These are phyloP conservation scores for Metschnikowia bowlesiae DNA, from an alignment of 805 yeast genomes.

Conservation along the genomic window DNA sequence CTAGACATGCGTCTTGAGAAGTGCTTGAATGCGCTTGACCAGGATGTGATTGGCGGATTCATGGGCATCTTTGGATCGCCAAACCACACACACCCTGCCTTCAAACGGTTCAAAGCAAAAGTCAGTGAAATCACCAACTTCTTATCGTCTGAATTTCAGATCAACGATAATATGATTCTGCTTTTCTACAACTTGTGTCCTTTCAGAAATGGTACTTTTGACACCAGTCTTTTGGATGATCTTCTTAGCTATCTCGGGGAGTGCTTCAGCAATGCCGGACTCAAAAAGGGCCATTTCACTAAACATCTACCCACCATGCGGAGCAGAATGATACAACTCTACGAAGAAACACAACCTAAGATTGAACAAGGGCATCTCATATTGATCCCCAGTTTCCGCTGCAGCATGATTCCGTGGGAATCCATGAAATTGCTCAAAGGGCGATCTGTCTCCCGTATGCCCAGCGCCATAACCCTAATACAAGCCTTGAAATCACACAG, in stretches of 20 bases:
- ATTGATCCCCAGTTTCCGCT: slow-evolving; percentile 60
- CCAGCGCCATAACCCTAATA: slow-evolving; percentile 49
- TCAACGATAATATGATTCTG: slow-evolving; percentile 14
- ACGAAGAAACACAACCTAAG: not conserved
- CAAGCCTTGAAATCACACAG: slow-evolving; percentile 26
- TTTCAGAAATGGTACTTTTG: slow-evolving; percentile 1
- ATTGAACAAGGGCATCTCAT: slow-evolving; percentile 50
- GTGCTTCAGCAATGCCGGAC: not conserved
- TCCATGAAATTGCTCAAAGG: slow-evolving; percentile 53
- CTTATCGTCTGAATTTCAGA: slow-evolving; percentile 10
- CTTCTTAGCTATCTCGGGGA: slow-evolving; percentile 7
- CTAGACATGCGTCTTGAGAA: slow-evolving; percentile 54
- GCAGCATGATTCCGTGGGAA: slow-evolving; percentile 89
- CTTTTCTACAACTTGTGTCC: slow-evolving; percentile 18
- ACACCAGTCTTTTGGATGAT: slow-evolving; percentile 7
- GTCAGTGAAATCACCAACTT: slow-evolving; percentile 14
- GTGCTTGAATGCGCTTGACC: slow-evolving; percentile 56
- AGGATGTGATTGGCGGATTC: slow-evolving; percentile 76
- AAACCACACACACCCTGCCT: slow-evolving; percentile 19
- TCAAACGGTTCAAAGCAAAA: slow-evolving; percentile 17
- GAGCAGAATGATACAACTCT: not conserved
- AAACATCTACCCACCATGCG: not conserved
- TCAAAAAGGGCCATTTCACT: not conserved
- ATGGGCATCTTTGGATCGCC: slow-evolving; percentile 51
- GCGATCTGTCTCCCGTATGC: slow-evolving; percentile 67